phyloP scores from a whole-genome alignment of 768 basidiomycete genomes.

The Tulasnella sp. region DNA sequence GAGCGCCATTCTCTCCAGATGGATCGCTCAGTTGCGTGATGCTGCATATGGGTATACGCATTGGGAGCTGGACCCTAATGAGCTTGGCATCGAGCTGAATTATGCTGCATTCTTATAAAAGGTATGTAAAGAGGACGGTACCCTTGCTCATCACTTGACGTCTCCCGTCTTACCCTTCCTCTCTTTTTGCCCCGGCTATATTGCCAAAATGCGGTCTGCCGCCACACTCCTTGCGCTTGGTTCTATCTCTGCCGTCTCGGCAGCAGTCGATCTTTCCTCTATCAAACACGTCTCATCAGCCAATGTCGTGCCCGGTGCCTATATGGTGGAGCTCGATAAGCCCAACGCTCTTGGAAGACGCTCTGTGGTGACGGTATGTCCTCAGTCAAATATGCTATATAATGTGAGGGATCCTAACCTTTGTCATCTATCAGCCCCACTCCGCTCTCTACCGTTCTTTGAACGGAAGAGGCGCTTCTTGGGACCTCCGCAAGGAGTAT shows the following conservation, averaged over 20 bases:
- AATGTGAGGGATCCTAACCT: slow-evolving; percentile 38
- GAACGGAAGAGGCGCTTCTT: not conserved
- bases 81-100: not conserved
- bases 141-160: not conserved
- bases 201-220: slow-evolving; percentile 53
- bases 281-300: slow-evolving; percentile 31
- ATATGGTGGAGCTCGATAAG: slow-evolving; percentile 45
- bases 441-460: not conserved
- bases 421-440: slow-evolving; percentile 4
- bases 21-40: not conserved
- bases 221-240: slow-evolving; percentile 50
- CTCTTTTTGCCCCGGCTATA: slow-evolving; percentile 28
- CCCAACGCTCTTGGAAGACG: slow-evolving; percentile 21
- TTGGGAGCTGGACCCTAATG: not conserved
- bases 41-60: not conserved
- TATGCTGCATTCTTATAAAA: not conserved
- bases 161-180: slow-evolving; percentile 1
- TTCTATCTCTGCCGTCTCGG: slow-evolving; percentile 8
- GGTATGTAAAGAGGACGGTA: not conserved
- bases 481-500: slow-evolving; percentile 1
- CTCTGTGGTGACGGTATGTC: slow-evolving; percentile 12
- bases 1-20: not conserved
- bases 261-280: slow-evolving; percentile 24
- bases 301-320: slow-evolving; percentile 37
- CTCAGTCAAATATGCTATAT: no score